Percentiles rank a stretch among this genome's conserved stretches.
Evolutionary conservation across 2,329 filamentous ascomycete species (phyloP).

Genomic region (Ascochyta pisi): DNA sequence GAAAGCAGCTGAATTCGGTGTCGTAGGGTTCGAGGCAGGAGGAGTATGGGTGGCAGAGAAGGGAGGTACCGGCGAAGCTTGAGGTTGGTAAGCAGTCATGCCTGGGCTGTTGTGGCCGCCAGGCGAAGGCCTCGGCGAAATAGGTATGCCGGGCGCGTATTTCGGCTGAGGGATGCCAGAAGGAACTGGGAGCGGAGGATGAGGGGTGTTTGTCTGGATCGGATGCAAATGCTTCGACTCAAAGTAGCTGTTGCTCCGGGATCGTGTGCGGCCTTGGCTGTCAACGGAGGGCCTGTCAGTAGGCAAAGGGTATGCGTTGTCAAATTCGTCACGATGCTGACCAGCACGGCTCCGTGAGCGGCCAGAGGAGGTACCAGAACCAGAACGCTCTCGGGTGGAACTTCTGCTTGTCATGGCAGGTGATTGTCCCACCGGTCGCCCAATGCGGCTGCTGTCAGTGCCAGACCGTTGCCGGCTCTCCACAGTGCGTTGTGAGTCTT

Average conservation of each 20-base stretch:
- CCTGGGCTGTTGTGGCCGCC: conserved; percentile 46
- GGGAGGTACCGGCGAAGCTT: conserved; percentile 55
- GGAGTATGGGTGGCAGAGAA: conserved; percentile 63
- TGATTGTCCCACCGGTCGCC: conserved; percentile 40
- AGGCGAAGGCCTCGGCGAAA: conserved; percentile 48
- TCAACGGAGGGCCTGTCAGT: conserved; percentile 37
- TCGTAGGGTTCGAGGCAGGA: conserved; percentile 56
- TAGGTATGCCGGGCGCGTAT: conserved; percentile 37
- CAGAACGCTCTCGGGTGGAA: conserved; percentile 60
- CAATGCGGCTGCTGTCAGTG: conserved; percentile 42
- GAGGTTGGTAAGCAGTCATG: conserved; percentile 43
- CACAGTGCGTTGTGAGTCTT: conserved; percentile 44
- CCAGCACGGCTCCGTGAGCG: conserved; percentile 62
- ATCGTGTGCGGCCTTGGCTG: conserved; percentile 37
- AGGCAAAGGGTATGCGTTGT: conserved; percentile 46
- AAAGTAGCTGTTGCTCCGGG: conserved; percentile 50
- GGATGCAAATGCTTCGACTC: conserved; percentile 48
- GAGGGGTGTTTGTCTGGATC: conserved; percentile 41
- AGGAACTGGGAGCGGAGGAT: conserved; percentile 35
- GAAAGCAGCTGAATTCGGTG: conserved; percentile 49
- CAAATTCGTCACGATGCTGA: conserved; percentile 60
- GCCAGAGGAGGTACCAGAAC: conserved; percentile 60
- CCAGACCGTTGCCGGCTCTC: conserved; percentile 41
- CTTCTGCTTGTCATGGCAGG: conserved; percentile 51
- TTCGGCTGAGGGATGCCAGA: conserved; percentile 28